Conservation (phyloP, 768 basidiomycete species). For the Psilocybe sp. region DNA sequence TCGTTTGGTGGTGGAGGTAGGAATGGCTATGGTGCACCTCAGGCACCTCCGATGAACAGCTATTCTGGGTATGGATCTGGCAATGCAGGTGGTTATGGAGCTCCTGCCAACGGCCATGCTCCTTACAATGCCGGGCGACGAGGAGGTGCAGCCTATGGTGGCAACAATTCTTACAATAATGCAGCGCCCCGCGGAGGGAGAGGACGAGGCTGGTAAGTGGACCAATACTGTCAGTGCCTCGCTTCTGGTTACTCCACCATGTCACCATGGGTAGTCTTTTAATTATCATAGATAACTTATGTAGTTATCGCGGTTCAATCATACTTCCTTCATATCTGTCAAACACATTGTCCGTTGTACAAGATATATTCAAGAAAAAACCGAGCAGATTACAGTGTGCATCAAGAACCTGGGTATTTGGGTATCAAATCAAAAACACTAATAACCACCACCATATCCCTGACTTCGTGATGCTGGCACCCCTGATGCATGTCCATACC, state of each 20-base stretch:
- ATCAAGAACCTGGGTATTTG: neutral
- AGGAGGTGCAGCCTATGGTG: constrained; percentile 1
- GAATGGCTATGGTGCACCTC: too few relatives aligned
- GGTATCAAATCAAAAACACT: neutral
- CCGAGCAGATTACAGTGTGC: neutral
- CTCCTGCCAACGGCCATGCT: neutral
- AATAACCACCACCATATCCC: constrained; percentile 19
- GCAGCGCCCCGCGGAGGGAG: neutral
- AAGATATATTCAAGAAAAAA: neutral
- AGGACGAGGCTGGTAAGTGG: constrained; percentile 3
- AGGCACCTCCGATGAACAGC: too few relatives aligned
- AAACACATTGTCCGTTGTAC: too few relatives aligned
- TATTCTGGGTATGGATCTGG: too few relatives aligned
- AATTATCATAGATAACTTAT: too few relatives aligned
- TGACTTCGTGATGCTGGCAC: constrained; percentile 16
- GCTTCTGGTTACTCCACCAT: too few relatives aligned
- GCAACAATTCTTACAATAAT: neutral
- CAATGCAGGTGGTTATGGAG: neutral
- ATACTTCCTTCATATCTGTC: too few relatives aligned
- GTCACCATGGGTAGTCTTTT: too few relatives aligned
- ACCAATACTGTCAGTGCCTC: too few relatives aligned
- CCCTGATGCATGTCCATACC: constrained; percentile 12
- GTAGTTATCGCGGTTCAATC: too few relatives aligned
- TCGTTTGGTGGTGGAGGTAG: too few relatives aligned
- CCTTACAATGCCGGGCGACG: neutral